Evolutionary conservation across 306 rosid genomes (phyloP).

Genomic region (Lithocarpus polystachyus): DNA sequence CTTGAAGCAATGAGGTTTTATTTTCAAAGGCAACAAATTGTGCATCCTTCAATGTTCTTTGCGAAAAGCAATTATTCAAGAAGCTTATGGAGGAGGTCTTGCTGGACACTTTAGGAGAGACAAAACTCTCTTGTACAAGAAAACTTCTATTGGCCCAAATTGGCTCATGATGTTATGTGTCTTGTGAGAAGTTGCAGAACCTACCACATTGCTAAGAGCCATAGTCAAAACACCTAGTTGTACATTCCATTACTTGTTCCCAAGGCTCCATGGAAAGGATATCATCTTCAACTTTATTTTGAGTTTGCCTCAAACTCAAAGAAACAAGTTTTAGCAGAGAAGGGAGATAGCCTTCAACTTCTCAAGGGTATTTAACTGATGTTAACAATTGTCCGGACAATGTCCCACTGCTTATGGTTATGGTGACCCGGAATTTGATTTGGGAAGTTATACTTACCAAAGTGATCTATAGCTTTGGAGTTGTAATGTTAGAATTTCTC

Average conservation of each 20-base stretch:
- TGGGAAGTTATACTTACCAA: conserved; percentile 62
- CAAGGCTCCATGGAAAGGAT: background rate
- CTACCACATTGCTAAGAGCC: background rate
- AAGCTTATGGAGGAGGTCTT: background rate
- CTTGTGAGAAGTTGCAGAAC: background rate
- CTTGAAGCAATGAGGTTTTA: background rate
- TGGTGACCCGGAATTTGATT: conserved; percentile 76
- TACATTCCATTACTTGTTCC: background rate
- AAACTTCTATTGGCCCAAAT: background rate
- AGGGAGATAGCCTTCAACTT: too few relatives aligned
- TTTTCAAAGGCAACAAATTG: background rate
- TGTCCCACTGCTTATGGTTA: conserved; percentile 58
- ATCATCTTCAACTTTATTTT: background rate
- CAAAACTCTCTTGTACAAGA: background rate
- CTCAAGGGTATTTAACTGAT: too few relatives aligned
- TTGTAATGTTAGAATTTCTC: conserved; percentile 82
- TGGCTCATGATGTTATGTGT: background rate
- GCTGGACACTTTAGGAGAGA: background rate
- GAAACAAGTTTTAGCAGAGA: too few relatives aligned
- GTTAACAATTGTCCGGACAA: too few relatives aligned
- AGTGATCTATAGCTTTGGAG: conserved; percentile 85
- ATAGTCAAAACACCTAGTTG: background rate
- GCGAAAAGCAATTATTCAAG: background rate
- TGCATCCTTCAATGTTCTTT: background rate
- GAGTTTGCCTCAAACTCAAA: background rate